Conservation (phyloP, 768 basidiomycete genomes). For the Lyophyllum shimeji region DNA sequence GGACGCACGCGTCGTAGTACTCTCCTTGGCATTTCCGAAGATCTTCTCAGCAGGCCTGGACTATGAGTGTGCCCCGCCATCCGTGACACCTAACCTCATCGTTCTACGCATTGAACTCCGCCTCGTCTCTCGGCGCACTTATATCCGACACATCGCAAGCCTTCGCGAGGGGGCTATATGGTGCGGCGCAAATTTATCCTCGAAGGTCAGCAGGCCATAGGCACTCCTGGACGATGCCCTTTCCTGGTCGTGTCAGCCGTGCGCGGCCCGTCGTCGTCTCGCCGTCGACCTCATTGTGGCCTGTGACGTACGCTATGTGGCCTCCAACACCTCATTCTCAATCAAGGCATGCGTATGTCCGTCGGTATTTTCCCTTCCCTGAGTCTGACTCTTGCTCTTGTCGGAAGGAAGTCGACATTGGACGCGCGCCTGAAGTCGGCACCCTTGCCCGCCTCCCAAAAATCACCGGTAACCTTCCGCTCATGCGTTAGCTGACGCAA, state of each 20-base stretch:
- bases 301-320: constrained; percentile 79
- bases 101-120: constrained; percentile 30
- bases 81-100: not conserved
- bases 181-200: constrained; percentile 45
- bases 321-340: constrained; percentile 58
- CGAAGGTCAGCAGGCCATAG: constrained; percentile 70
- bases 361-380: constrained; percentile 27
- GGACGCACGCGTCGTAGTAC: constrained; percentile 69
- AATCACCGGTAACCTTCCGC: constrained; percentile 70
- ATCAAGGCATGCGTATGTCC: constrained; percentile 61
- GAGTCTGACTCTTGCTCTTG: constrained; percentile 51
- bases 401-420: constrained; percentile 79
- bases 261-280: constrained; percentile 72
- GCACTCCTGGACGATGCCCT: constrained; percentile 61
- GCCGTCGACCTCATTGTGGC: constrained; percentile 73
- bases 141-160: constrained; percentile 35
- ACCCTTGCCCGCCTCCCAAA: constrained; percentile 82
- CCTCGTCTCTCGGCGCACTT: constrained; percentile 22
- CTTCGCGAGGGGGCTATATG: constrained; percentile 50
- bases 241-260: constrained; percentile 85
- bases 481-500: constrained; percentile 73
- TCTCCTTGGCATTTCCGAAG: constrained; percentile 70
- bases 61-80: constrained; percentile 38
- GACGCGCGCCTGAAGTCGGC: constrained; percentile 86
- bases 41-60: constrained; percentile 86